Evolutionary conservation across 495 filamentous ascomycete genomes (phyloP), one percentile per base, ranked within the genome.

Genomic region (Stereocaulon alpinum): DNA sequence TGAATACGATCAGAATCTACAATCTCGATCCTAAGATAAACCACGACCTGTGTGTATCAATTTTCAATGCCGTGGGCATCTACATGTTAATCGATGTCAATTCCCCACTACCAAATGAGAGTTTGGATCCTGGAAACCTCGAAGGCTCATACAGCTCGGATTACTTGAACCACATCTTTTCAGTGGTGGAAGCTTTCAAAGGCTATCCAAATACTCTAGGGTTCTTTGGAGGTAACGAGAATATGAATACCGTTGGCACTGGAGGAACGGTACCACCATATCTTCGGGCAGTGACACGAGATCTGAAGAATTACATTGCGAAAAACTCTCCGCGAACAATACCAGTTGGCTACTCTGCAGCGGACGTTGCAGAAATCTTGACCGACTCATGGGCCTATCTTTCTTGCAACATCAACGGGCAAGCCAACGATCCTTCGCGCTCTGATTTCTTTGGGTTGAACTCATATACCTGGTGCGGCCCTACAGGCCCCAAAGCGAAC

Each of bases 1-100:
- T 93, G 62, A 96, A 97, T 76, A 86, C 89, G 32, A 92, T 97
- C 71, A 88, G 92, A 61, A 82, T 93, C 10, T 97, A 97, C 78
- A 97, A 96, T 77, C 69, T 96, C 56, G 83, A 88, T 67, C 91
- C 92, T 12, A 73, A 80, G 48, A 66, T 89, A 60, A 87, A 95
- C 76, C 92, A 97, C 72, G 87, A 95, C 66, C 75, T 86, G 61
- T 97, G 92, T 70, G 89, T 82, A 32, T 88, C 83, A 59, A 91
- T 95, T 69, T 97, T 96, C 81, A 94, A 96, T 66, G 81, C 83
- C 14, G 88, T 85, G 48, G 85, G 88, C 63, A 86, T 87, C 60
- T 86, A 86, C 70, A 77, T 87, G 76, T 74, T 79, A 6, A 61
- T 61, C 20, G 91, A 97, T 68, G 92, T 97, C 72, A 97, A 96